Base-by-base conservation (phyloP, 2,329 filamentous ascomycete genomes). In the Domatiomyces catenatus region DNA sequence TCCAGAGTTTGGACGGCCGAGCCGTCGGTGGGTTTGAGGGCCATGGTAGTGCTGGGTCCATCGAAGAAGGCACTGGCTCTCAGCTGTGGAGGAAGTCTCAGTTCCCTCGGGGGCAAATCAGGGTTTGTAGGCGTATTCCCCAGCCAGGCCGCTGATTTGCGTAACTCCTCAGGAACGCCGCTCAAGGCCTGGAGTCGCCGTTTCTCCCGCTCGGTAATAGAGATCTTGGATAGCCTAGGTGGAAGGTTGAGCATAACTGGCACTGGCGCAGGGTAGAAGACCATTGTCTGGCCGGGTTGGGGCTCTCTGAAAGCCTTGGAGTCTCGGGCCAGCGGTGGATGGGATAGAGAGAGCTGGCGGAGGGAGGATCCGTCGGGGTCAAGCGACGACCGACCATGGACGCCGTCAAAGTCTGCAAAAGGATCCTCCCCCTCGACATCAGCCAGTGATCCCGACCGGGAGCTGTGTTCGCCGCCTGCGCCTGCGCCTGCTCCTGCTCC, bases 11-110 rank as follows among this genome's bases (percentile, higher is more conserved):
- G 83, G 63, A 88, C 86, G 8, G 90, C 89, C 22, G 92, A 96
- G 17, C 86, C 83, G 52, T 85, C 81, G 64, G 77, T 75, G 43
- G 80, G 66, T 42, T 77, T 67, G 42, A 80, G 68, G 47, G 81
- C 71, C 44, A 79, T 70, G 1, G 69, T 60, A 6, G 75, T 63
- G 1, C 77, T 71, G 0, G 83, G 83, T 3, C 71, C 70, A 52
- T 96, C 89, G 61, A 96, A 96, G 67, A 86, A 96, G 24, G 84
- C 80, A 60, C 83, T 94, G n/a, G 92, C 92, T 54, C 90, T 80
- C 36, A 96, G 74, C 59, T 94, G 87, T 0, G 90, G 79, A 2
- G 90, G 88, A 12, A 95, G 64, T 47, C 75, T 74, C 39, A 60
- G 57, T 10, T 48, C 56, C 24, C 46, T 42, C 42, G 54, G 55